Evolutionary conservation across 495 filamentous ascomycete genomes (phyloP).

Genomic region (Talaromyces liani): DNA sequence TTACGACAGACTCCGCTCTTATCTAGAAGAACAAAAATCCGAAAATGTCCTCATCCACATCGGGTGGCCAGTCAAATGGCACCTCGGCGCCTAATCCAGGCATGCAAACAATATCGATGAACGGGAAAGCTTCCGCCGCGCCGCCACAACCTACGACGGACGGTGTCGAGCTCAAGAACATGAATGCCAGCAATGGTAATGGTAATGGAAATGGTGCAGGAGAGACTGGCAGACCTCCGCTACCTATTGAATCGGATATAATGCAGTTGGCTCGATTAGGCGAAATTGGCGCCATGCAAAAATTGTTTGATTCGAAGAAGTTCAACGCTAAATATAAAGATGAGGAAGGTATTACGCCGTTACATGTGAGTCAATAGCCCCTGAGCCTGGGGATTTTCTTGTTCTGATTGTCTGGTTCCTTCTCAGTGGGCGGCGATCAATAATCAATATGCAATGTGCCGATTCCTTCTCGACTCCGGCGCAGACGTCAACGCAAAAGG

Average conservation of each 20-base stretch:
- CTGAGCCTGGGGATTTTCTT: background rate
- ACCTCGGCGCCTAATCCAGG: constrained; percentile 20
- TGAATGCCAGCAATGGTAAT: constrained; percentile 35
- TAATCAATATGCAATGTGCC: constrained; percentile 93
- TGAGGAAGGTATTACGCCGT: constrained; percentile 85
- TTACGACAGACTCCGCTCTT: background rate
- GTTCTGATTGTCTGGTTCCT: constrained; percentile 12
- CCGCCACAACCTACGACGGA: constrained; percentile 50
- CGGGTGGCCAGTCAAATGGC: constrained; percentile 19
- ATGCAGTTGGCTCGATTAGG: constrained; percentile 92
- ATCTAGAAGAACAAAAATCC: background rate
- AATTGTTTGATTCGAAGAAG: constrained; percentile 74
- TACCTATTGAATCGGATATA: constrained; percentile 72
- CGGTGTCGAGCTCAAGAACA: constrained; percentile 62
- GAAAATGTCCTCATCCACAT: constrained; percentile 12
- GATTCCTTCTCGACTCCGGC: constrained; percentile 82
- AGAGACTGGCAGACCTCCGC: constrained; percentile 28
- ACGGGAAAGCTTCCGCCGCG: constrained; percentile 49
- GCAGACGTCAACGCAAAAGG: constrained; percentile 92
- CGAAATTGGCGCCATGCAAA: constrained; percentile 80
- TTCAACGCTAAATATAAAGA: constrained; percentile 75
- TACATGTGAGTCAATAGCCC: constrained; percentile 63
- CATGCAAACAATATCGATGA: constrained; percentile 24
- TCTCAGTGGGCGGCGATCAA: constrained; percentile 97
- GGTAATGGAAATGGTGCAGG: constrained; percentile 5